Evolutionary conservation across 495 filamentous ascomycete genomes (phyloP), one percentile per base, ranked within the genome.

Genomic region (Penicillium manginii): DNA sequence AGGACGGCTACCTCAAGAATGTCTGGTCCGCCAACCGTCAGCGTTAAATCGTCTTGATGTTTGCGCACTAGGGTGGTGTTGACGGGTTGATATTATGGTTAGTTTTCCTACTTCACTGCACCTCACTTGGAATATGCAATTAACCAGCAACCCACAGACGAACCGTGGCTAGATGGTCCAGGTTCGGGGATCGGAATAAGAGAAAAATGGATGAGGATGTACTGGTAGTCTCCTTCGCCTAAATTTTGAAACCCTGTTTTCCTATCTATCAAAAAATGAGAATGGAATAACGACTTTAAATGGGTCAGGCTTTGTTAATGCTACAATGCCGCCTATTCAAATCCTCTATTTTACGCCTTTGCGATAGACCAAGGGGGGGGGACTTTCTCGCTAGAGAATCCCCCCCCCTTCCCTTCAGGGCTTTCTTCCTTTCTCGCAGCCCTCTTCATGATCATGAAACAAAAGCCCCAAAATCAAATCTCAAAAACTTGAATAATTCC

Each of bases 1-100:
- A 88, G 69, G 94, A 99, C 75, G 94, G 94, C 60, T 89, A 96
- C 77, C 75, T 99, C 75, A 96, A 96, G 89, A 89, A 82, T 73
- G 94, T 99, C 68, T 99, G 96, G 96, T 88, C 85, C 76, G 87
- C 86, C 61, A 76, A 65, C 69, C 67, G 81, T 72, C 88, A 91
- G 78, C 84, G 86, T 77, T 90, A 86, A 82, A 79, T 70, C 57
- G 58, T 32, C 50, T 31, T 26, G 31, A 57, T 66, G 56, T 60
- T 59, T 54, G 58, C 61, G 50, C 56, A 50, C 52, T 56, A 46
- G 53, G 55, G 59, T 50, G 63, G 56, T 67, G 64, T 62, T 70
- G 65, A 66, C 50, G 61, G 69, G 65, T 71, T 71, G 65, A 69
- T 57, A 65, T 69, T 61, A 69, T 72, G 73, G 67, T 76, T 46